Percentiles rank a stretch among this genome's conserved stretches.
phyloP scores from a whole-genome alignment of 2,329 filamentous ascomycete genomes.

The Ophiostoma angusticollis region DNA sequence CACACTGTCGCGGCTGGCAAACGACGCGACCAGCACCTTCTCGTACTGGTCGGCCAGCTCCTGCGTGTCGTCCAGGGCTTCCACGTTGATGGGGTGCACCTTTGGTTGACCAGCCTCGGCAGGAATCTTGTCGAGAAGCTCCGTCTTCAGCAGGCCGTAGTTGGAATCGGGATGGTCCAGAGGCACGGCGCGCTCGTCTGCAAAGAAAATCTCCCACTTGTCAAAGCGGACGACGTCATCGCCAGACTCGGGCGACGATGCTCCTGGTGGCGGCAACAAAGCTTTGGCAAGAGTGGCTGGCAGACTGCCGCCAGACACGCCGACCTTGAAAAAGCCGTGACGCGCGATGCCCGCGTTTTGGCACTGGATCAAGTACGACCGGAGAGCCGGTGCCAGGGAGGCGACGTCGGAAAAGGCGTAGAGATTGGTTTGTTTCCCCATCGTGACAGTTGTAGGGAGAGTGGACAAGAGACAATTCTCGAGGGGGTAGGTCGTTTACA shows the following conservation, averaged over 20 bases:
- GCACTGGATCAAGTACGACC: constrained; percentile 67
- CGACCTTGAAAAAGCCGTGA: constrained; percentile 79
- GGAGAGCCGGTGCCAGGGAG: constrained; percentile 62
- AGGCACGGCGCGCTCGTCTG: constrained; percentile 89
- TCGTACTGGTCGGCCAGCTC: constrained; percentile 93
- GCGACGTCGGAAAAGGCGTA: constrained; percentile 64
- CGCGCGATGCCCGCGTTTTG: constrained; percentile 70
- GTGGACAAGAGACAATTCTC: too few relatives aligned
- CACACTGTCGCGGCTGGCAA: constrained; percentile 86
- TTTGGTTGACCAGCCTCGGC: constrained; percentile 49
- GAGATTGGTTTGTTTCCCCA: constrained; percentile 54
- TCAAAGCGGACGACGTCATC: constrained; percentile 60
- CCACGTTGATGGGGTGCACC: constrained; percentile 64
- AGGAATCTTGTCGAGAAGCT: constrained; percentile 82
- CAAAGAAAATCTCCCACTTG: constrained; percentile 98
- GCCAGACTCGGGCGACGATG: constrained; percentile 17
- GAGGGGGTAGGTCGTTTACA: neutral
- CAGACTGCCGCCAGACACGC: constrained; percentile 85
- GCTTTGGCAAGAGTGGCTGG: constrained; percentile 79
- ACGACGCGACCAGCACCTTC: constrained; percentile 69
- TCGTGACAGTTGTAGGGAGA: constrained; percentile 20
- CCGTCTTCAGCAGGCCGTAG: constrained; percentile 74
- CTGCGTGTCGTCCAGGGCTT: constrained; percentile 61
- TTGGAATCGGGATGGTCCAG: constrained; percentile 91
- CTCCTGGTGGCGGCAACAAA: constrained; percentile 44